Evolutionary conservation across 805 yeast species (phyloP), one percentile per base, ranked within the genome.

Genomic region (Saturnispora sekii): DNA sequence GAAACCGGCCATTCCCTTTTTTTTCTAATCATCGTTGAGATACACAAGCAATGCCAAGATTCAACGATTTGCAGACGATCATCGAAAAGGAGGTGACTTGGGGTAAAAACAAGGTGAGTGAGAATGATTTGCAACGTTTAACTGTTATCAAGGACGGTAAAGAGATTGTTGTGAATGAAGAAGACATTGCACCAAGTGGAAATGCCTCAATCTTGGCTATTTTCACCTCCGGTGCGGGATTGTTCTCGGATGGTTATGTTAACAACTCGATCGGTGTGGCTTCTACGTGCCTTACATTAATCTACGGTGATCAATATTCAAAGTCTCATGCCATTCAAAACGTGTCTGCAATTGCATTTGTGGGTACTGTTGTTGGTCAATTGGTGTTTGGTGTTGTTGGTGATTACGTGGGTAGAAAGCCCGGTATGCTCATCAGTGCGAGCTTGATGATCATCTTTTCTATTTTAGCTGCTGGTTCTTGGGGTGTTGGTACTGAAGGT

Each of bases 171-270:
- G 31, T 61, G 30, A 46, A 57, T 11, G 63, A 60, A 44, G 58
- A 53, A 5, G 55, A 48, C 9, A 51, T 60, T 34, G 51, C 51
- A 4, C 58, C 60, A 9, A 26, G 47, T 11, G 61, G 52, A 17
- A 44, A 51, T 12, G 60, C 51, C 31, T 49, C 58, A 6, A 57
- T 64, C 51, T 74, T 87, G 82, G 79, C 93, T 5, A 78, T 84
- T 41, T 69, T 83, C 50, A 80, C 86, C 10, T 80, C 95, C 1
- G 97, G 97, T 50, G 93, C 96, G 0, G 97, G 96, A 44, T 70
- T 89, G 38, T 88, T 89, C 64, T 81, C 94, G 32, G 97, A 90
- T 64, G 97, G 97, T 44, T 89, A 88, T 60, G 82, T 86, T 49
- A 88, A 88, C 62, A 86, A 85, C 65, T 79, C 93, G 43, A 83